Evolutionary conservation across 495 filamentous ascomycete species (phyloP), one percentile per base, ranked within the genome.

Genomic region (Rostrohypoxylon terebratum): DNA sequence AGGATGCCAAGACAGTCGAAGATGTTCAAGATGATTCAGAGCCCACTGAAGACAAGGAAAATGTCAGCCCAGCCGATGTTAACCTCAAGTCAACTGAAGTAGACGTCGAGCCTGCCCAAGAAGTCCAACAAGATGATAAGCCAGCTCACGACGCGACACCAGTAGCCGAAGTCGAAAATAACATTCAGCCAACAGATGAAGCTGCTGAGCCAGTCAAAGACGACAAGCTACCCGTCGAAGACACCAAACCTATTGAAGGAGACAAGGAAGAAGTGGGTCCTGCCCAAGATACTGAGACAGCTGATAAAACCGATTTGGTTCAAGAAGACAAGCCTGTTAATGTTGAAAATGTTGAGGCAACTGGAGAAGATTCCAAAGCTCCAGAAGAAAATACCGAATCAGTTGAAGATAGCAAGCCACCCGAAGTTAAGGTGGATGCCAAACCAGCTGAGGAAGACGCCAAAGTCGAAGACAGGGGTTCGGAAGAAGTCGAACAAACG

Each of bases 381-480:
- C 7, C 23, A 8, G 45, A 48, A 23, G 11, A 48, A 16, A 16
- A 48, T 20, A 6, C 21, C 10, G n/a, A 48, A 18, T 18, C 45
- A 7, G 21, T 48, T 18, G 45, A 48, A 48, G 13, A 11, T 7
- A 18, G 1, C 7, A 16, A 21, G 16, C 8, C 16, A 23, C 3
- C 8, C 23, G 40, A 44, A 44, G 18, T 23, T 18, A 48, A 48
- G 16, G 16, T 10, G 11, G 45, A 51, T 25, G 47, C 25, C 16
- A 51, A 76, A 77, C 47, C n/a, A 42, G 13, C 4, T 14, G 38
- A 42, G 14, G 74, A 68, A 25, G 79, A 80, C 7, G 79, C 8
- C n/a, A 45, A 45, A 18, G 42, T 13, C 16, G 61, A 61, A 42
- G 58, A 38, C 40, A 14, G 25, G 8, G 50, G 31, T 31, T 36